Conservation (phyloP, 1,284 basidiomycete species). For the Singerocomus rubriflavus region DNA sequence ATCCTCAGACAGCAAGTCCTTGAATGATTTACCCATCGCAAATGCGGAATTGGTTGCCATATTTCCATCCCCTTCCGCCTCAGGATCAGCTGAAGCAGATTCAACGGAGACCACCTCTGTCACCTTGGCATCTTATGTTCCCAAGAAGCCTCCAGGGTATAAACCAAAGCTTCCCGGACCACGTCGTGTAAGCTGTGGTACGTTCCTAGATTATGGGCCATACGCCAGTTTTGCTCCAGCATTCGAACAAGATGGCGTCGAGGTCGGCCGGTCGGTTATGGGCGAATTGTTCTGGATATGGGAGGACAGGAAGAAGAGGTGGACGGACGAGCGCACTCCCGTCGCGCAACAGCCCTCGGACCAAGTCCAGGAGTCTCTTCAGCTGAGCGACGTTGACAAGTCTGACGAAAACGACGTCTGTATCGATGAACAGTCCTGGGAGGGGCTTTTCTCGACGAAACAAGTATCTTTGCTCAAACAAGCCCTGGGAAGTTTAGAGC, state of each 20-base stretch:
- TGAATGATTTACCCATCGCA: constrained; percentile 54
- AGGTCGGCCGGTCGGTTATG: constrained; percentile 58
- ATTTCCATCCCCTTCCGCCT: constrained; percentile 55
- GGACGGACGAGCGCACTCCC: constrained; percentile 18
- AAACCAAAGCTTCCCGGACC: constrained; percentile 42
- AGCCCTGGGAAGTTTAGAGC: constrained; percentile 53
- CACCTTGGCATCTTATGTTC: constrained; percentile 44
- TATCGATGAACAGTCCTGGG: constrained; percentile 38
- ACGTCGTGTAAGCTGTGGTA: constrained; percentile 55
- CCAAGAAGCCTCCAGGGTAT: constrained; percentile 38
- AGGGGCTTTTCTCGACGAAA: constrained; percentile 53
- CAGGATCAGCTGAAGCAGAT: constrained; percentile 27
- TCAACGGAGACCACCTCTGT: constrained; percentile 18
- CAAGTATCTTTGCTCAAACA: constrained; percentile 54
- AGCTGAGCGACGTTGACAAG: constrained; percentile 12
- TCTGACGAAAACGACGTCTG: constrained; percentile 4
- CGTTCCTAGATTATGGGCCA: constrained; percentile 73
- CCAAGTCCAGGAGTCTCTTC: constrained; percentile 1
- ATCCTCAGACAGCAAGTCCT: constrained; percentile 35
- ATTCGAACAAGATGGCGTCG: constrained; percentile 69
- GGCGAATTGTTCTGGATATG: constrained; percentile 53
- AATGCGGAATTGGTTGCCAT: constrained; percentile 73
- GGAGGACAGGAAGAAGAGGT: constrained; percentile 36
- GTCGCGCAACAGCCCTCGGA: constrained; percentile 5
- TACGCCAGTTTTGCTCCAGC: constrained; percentile 72